Evolutionary conservation across 2,329 filamentous ascomycete species (phyloP), one percentile per base, ranked within the genome.

Genomic region (Rutstroemia sp.): DNA sequence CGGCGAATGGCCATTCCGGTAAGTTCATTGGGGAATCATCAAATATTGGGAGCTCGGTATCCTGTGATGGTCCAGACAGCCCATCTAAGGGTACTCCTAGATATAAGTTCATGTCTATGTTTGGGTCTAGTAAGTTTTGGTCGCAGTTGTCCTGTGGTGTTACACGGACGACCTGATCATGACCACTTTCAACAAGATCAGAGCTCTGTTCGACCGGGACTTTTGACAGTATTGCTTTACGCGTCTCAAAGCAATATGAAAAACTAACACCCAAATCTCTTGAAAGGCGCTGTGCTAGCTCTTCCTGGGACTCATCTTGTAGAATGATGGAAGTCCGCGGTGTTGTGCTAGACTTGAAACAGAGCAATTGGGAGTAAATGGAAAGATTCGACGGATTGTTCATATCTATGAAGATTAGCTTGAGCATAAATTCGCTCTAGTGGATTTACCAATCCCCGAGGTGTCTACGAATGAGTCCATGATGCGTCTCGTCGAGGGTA

Each of bases 301-400:
- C 38, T 38, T 44, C 41, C 23, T 45, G 38, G 4, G 16, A 59
- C 52, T 50, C 46, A 23, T 55, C 52, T 4, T 25, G 19, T 14
- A 59, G 18, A 41, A 56, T 54, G 34, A 55, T 50, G 7, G 25
- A 14, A 18, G n/a, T 48, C 27, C 41, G 25, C 39, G 37, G 45
- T 3, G 25, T 46, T 8, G 37, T 47, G 6, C 55, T 54, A 21
- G 39, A 57, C 25, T 59, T 61, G 50, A 62, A 62, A n/a, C 55
- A 39, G 12, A 61, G 27, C 6, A 62, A 38, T 49, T 61, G 52
- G 3, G 52, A 39, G 48, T 59, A 62, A 7, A 61, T 23, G 19
- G 51, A 41, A 30, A 60, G 56, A 46, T 60, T 62, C 18, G 34
- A 34, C 3, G 52, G 52, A 30, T 56, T 51, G 14, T 62, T 62